Conservation (phyloP, 2,329 filamentous ascomycete species). For the Penicillium crustosum region DNA sequence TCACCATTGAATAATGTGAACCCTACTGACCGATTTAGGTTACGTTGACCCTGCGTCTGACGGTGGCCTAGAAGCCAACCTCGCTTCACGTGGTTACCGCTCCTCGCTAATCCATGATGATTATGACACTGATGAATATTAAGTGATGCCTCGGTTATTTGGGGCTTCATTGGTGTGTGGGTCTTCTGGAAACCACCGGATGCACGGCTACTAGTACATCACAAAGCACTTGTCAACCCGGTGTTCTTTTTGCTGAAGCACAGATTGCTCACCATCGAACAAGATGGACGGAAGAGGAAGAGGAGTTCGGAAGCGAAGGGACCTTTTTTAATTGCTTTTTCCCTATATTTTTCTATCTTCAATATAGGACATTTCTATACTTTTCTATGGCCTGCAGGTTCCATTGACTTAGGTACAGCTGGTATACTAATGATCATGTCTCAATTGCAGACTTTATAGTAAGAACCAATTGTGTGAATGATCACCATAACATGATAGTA, state of each 20-base stretch:
- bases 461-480: background rate
- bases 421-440: background rate
- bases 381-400: background rate
- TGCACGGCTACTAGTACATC: background rate
- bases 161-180: slow-evolving; percentile 7
- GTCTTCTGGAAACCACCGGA: background rate
- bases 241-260: background rate
- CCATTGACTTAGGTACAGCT: background rate
- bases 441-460: background rate
- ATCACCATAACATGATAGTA: background rate
- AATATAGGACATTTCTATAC: background rate
- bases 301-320: background rate
- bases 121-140: slow-evolving; percentile 68
- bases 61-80: slow-evolving; percentile 84
- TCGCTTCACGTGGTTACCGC: slow-evolving; percentile 75
- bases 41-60: slow-evolving; percentile 86
- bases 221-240: background rate
- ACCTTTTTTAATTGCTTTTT: background rate
- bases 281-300: background rate
- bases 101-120: slow-evolving; percentile 75
- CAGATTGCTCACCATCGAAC: background rate
- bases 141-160: slow-evolving; percentile 15
- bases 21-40: slow-evolving; percentile 47
- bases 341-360: background rate
- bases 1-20: background rate